Conservation (phyloP, 1,284 basidiomycete genomes). For the Phenoliferia sp. region DNA sequence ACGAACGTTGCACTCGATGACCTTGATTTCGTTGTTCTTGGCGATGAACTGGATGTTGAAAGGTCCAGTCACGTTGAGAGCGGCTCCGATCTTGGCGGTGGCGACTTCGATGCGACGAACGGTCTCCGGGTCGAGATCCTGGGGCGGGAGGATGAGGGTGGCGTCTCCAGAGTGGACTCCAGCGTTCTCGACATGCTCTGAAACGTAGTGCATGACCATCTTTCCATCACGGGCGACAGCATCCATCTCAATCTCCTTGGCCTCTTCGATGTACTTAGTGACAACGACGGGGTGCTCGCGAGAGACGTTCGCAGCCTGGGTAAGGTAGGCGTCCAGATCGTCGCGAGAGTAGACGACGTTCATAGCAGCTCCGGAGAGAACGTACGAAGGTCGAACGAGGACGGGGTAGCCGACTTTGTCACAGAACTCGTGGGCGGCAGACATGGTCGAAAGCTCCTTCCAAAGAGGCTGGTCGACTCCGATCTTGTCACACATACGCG, state of each 20-base stretch:
- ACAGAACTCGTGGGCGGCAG: conserved; percentile 83
- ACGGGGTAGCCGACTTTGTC: conserved; percentile 90
- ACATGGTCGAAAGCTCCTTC: conserved; percentile 92
- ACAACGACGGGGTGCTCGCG: conserved; percentile 97
- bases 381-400: conserved; percentile 94
- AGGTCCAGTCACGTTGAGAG: conserved; percentile 96
- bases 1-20: conserved; percentile 97
- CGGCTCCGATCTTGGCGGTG: conserved; percentile 92
- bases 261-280: conserved; percentile 97
- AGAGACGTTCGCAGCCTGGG: conserved; percentile 93
- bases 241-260: conserved; percentile 99
- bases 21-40: conserved; percentile 99
- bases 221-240: conserved; percentile 95
- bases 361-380: conserved; percentile 97
- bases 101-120: conserved; percentile 94
- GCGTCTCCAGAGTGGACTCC: conserved; percentile 97
- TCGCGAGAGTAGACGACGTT: conserved; percentile 94
- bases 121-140: conserved; percentile 94
- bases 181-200: conserved; percentile 98
- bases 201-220: conserved; percentile 99
- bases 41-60: conserved; percentile 99
- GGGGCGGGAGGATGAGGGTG: conserved; percentile 93
- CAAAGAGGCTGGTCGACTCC: conserved; percentile 95
- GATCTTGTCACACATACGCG: conserved; percentile 92
- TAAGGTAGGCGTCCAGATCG: conserved; percentile 85